Base-by-base conservation (phyloP, 2,329 filamentous ascomycete genomes). In the Zymoseptoria tritici region DNA sequence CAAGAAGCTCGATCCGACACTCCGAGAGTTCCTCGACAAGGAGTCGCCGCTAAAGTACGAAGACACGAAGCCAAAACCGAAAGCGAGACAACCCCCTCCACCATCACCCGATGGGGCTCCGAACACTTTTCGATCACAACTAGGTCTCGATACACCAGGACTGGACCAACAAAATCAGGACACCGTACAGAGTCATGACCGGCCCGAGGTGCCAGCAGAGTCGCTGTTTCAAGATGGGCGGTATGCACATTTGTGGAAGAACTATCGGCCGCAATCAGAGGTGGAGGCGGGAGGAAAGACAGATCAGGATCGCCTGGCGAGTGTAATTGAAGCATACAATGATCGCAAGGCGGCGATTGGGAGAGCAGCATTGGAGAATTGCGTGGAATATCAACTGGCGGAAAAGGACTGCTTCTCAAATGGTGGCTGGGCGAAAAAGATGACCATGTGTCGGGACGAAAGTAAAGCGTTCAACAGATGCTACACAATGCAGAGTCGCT, bases 201-300 rank as follows among this genome's bases (percentile, higher is more conserved):
- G 72, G 57, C 74, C 77, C 9, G 60, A 71, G 36, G 77, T 80
- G 1, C 79, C 79, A 0, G 65, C 72, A 46, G 79, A 85, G 66
- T 87, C 85, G 13, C 78, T 87, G 19, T 89, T 80, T 70, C 81
- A 83, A 70, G 87, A 90, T 72, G 86, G 86, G 63, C 83, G 87
- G 61, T 90, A 89, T 75, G 91, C 92, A 58, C 84, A 97, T 73
- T 80, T 99, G 31, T 99, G 94, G 94, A 93, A 91, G 76, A 90
- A 84, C 60, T 99, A 99, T 80, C 83, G 83, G 60, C 87, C 93
- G 8, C 85, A 89, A 56, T 73, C 79, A 42, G 80, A 88, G 59
- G 77, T 95, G 61, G 87, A 93, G 69, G 80, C 83, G 54, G 84
- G 85, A 62, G 80, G 81, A 20, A 88, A 88, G 72, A 85, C 83